Evolutionary conservation across 768 basidiomycete species (phyloP).

Genomic region (Nidula microcarpa): DNA sequence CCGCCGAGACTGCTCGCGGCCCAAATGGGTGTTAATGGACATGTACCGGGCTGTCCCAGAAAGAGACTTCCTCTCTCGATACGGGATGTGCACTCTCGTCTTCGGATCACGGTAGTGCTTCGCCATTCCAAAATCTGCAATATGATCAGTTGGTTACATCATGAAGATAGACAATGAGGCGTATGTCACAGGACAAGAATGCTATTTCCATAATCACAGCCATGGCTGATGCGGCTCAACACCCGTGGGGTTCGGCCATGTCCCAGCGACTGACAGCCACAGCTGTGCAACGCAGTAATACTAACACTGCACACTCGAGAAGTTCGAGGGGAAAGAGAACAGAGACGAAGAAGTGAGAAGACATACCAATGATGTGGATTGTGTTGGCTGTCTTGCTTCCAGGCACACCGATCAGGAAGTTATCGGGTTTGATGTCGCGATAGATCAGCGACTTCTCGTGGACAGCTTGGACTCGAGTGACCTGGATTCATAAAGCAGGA

Average conservation of each 20-base stretch:
- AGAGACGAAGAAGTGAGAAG: slow-evolving; percentile 1
- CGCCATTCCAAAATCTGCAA: slow-evolving; percentile 95
- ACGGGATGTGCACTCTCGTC: slow-evolving; percentile 97
- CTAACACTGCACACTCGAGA: background rate
- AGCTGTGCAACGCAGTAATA: too few species aligned
- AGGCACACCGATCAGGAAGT: slow-evolving; percentile 95
- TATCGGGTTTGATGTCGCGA: slow-evolving; percentile 99
- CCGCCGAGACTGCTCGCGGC: slow-evolving; percentile 90
- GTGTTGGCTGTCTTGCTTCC: slow-evolving; percentile 87
- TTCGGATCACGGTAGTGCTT: slow-evolving; percentile 99
- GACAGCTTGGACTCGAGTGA: slow-evolving; percentile 94
- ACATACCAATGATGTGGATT: slow-evolving; percentile 83
- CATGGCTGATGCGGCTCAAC: too few species aligned
- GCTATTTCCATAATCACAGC: too few species aligned
- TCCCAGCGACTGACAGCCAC: too few species aligned
- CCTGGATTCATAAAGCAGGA: slow-evolving; percentile 39
- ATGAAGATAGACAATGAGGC: background rate
- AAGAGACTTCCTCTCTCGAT: slow-evolving; percentile 94
- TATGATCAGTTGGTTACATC: slow-evolving; percentile 7
- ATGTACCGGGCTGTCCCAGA: slow-evolving; percentile 98
- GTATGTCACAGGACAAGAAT: too few species aligned
- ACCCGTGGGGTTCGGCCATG: too few species aligned
- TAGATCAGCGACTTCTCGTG: slow-evolving; percentile 99
- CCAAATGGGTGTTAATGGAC: slow-evolving; percentile 99
- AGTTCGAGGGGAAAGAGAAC: background rate